A percentile compares a stretch with the other conserved stretches of the same genome.
phyloP scores from a whole-genome alignment of 2,329 filamentous ascomycete genomes.

The Ceratocystis alfenasii region DNA sequence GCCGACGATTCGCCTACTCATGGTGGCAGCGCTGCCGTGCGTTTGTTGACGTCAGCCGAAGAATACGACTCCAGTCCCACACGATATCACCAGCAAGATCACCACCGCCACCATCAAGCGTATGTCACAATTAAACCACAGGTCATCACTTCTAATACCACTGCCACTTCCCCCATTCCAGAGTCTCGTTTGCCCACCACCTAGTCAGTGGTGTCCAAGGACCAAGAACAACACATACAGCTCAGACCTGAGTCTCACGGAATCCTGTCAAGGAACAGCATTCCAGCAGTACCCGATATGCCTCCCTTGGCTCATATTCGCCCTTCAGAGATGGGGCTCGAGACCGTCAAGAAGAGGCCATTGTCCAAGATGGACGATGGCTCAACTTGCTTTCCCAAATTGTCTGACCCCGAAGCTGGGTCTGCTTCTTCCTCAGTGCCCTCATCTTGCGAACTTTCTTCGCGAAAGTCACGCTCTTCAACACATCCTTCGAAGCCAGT shows the following conservation, averaged over 20 bases:
- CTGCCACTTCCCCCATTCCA: slow-evolving; percentile 1
- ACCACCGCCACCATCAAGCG: slow-evolving; percentile 31
- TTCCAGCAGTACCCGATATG: slow-evolving; percentile 1
- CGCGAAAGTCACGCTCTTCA: neutral
- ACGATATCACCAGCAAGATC: slow-evolving; percentile 27
- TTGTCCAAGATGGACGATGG: slow-evolving; percentile 8
- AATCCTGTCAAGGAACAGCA: slow-evolving; percentile 9
- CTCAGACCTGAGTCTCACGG: neutral
- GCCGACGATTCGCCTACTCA: slow-evolving; percentile 34
- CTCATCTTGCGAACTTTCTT: neutral
- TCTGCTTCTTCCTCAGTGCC: neutral
- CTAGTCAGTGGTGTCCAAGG: slow-evolving; percentile 1
- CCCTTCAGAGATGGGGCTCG: neutral
- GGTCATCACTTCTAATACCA: neutral
- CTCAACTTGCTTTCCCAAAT: neutral
- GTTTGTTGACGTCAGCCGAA: slow-evolving; percentile 52
- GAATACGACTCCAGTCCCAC: slow-evolving; percentile 31
- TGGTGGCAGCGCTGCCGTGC: slow-evolving; percentile 41
- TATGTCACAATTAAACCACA: slow-evolving; percentile 33
- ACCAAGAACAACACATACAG: neutral
- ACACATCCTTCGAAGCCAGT: neutral
- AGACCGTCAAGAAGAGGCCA: slow-evolving; percentile 19
- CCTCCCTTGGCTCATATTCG: neutral
- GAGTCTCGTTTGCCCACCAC: neutral
- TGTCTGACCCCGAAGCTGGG: neutral